These are phyloP conservation scores for Bruguiera hainesii DNA, from an alignment of 441 rosid species.

Conservation along the genomic window DNA sequence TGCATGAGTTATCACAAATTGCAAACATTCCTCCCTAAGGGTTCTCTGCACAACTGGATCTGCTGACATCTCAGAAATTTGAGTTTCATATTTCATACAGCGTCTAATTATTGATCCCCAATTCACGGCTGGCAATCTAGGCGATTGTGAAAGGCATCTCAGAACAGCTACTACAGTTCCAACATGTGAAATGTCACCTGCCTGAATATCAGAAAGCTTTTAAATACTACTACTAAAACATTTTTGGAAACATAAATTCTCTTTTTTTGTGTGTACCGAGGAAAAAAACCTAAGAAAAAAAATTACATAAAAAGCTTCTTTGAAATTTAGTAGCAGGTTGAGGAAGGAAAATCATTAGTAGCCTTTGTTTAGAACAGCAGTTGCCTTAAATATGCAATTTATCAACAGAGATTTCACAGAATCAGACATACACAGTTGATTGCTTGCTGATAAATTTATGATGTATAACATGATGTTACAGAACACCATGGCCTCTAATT, in stretches of 20 bases:
- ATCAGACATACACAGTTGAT: neutral
- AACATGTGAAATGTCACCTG: conserved; percentile 26
- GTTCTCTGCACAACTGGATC: conserved; percentile 38
- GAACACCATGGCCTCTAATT: neutral
- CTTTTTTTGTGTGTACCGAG: neutral
- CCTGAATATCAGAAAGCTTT: conserved; percentile 40
- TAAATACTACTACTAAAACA: conserved; percentile 8
- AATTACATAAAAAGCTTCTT: neutral
- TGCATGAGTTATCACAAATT: conserved; percentile 67
- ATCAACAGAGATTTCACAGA: conserved; percentile 1
- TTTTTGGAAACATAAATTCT: neutral
- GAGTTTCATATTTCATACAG: conserved; percentile 75
- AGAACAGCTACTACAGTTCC: conserved; percentile 48
- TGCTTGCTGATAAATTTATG: neutral
- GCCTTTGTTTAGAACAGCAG: no score
- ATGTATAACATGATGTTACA: neutral
- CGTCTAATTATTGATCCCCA: conserved; percentile 83
- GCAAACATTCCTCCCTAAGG: conserved; percentile 71
- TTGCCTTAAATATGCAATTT: no score
- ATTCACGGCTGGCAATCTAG: conserved; percentile 73
- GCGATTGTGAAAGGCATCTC: conserved; percentile 84
- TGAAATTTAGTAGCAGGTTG: neutral
- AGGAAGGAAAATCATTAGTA: no score
- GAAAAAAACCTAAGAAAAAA: no score
- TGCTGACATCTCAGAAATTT: conserved; percentile 33